Conservation (phyloP, 148 eudicot species). For the Rhododendron henanense region DNA sequence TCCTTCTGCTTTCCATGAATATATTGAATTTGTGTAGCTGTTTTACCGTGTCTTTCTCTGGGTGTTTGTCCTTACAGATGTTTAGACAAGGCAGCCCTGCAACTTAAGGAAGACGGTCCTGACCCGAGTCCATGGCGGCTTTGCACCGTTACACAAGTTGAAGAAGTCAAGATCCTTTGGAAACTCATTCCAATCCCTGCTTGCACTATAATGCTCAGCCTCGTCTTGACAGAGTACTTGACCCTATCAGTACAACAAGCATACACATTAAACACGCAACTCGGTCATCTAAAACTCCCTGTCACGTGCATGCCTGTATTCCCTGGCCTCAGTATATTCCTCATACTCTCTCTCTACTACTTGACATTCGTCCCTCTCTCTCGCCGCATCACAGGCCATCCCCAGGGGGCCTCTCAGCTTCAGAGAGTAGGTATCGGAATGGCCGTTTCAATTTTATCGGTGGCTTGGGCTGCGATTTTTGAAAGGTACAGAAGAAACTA, state of each 20-base stretch:
- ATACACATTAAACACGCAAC: conserved; percentile 71
- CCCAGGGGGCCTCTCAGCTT: conserved; percentile 91
- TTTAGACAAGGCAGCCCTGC: conserved; percentile 85
- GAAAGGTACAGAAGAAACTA: conserved; percentile 78
- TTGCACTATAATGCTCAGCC: conserved; percentile 68
- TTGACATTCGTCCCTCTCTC: conserved; percentile 68
- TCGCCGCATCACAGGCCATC: conserved; percentile 74
- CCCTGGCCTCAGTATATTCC: conserved; percentile 83
- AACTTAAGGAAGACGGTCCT: conserved; percentile 56
- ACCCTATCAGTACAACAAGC: conserved; percentile 91
- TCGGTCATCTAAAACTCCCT: conserved; percentile 75
- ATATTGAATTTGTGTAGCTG: not conserved
- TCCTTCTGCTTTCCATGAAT: not conserved
- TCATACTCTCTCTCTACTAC: conserved; percentile 75
- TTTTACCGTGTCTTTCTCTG: not conserved
- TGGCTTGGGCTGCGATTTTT: conserved; percentile 72
- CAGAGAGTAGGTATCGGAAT: conserved; percentile 87
- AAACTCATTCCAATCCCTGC: conserved; percentile 69
- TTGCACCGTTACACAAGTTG: conserved; percentile 91
- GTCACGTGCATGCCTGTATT: conserved; percentile 96
- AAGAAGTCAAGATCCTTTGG: conserved; percentile 74
- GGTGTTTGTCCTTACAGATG: conserved; percentile 34
- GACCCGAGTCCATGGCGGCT: conserved; percentile 69
- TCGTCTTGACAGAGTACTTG: conserved; percentile 66
- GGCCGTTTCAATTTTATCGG: conserved; percentile 75